Percentiles rank a stretch among this genome's conserved stretches.
These are phyloP conservation scores for Candida takata DNA, from an alignment of 805 yeast genomes.

Conservation along the genomic window DNA sequence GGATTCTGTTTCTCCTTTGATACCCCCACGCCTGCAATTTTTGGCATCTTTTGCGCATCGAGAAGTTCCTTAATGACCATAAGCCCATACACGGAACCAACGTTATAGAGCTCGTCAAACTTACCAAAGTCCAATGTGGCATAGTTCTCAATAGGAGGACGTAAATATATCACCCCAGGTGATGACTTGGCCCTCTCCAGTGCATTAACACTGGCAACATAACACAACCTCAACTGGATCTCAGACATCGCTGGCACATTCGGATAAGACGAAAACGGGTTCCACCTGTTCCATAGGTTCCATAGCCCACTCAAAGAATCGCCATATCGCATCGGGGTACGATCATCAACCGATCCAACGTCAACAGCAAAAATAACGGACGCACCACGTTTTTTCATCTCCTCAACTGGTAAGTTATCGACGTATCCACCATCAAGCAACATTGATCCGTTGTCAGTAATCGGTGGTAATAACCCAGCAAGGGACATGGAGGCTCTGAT, in stretches of 20 bases:
- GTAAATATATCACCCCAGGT: slow-evolving; percentile 76
- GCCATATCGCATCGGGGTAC: slow-evolving; percentile 85
- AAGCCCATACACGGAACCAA: slow-evolving; percentile 73
- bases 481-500: slow-evolving; percentile 94
- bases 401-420: slow-evolving; percentile 86
- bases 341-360: slow-evolving; percentile 91
- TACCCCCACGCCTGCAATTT: slow-evolving; percentile 46
- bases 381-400: slow-evolving; percentile 88
- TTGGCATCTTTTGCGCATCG: slow-evolving; percentile 48
- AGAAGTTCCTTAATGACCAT: slow-evolving; percentile 46
- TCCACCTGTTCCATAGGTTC: slow-evolving; percentile 82
- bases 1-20: slow-evolving; percentile 26
- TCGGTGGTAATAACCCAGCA: slow-evolving; percentile 87
- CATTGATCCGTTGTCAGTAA: slow-evolving; percentile 88
- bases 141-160: slow-evolving; percentile 91
- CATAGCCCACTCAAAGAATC: slow-evolving; percentile 89
- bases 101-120: slow-evolving; percentile 81
- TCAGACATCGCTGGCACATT: slow-evolving; percentile 93
- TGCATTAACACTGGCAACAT: slow-evolving; percentile 93
- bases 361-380: slow-evolving; percentile 85
- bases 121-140: slow-evolving; percentile 90
- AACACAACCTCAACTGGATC: slow-evolving; percentile 86
- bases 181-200: slow-evolving; percentile 78
- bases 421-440: slow-evolving; percentile 93
- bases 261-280: slow-evolving; percentile 83